These are phyloP conservation scores for Nicotiana otophora DNA, from an alignment of 257 asterid genomes.

Conservation along the genomic window DNA sequence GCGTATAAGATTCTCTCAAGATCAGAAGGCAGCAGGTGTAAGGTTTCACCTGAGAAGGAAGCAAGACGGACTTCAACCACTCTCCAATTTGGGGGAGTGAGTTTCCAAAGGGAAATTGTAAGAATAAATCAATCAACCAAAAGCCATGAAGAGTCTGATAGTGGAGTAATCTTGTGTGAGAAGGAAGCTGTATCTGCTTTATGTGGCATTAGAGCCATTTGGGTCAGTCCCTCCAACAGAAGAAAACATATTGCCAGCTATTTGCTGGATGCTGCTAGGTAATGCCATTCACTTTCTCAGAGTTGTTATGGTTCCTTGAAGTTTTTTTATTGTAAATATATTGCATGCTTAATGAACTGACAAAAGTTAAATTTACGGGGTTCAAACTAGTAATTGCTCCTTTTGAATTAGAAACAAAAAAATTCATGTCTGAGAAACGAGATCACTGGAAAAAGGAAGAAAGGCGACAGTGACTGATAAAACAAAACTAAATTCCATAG, in stretches of 20 bases:
- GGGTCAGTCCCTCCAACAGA: constrained; percentile 74
- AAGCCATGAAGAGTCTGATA: constrained; percentile 25
- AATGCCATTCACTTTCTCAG: constrained; percentile 10
- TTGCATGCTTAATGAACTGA: neutral
- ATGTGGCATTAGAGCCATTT: constrained; percentile 88
- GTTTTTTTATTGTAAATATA: neutral
- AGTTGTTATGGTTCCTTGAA: neutral
- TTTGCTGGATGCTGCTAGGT: constrained; percentile 81
- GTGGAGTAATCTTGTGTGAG: constrained; percentile 47
- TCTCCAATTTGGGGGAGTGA: constrained; percentile 68
- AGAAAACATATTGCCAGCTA: constrained; percentile 66
- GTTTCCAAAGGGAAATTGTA: constrained; percentile 56
- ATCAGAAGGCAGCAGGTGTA: constrained; percentile 15
- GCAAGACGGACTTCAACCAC: constrained; percentile 24
- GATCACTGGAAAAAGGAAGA: too few species aligned
- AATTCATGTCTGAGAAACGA: too few species aligned
- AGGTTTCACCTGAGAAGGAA: constrained; percentile 21
- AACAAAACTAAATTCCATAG: too few species aligned
- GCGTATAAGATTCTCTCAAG: constrained; percentile 49
- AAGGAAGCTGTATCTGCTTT: constrained; percentile 51
- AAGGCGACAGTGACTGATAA: too few species aligned
- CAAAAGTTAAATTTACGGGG: neutral
- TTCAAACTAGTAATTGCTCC: neutral
- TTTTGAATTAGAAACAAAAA: too few species aligned
- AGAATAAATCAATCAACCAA: constrained; percentile 28